phyloP scores from a whole-genome alignment of 2,329 filamentous ascomycete genomes.

The Aspergillus spinulosporus region DNA sequence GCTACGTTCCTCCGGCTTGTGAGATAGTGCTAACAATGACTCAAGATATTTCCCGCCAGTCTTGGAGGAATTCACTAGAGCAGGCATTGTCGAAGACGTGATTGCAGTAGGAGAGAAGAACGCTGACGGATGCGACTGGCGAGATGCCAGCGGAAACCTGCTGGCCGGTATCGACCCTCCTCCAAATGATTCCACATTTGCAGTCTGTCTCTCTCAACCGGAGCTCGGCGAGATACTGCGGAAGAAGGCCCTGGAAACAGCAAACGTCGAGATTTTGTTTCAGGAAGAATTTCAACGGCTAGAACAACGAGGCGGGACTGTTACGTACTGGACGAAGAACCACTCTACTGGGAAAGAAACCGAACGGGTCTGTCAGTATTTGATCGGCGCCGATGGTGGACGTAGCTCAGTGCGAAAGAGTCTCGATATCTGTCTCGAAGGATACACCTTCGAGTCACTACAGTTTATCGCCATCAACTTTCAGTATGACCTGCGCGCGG shows the following conservation, averaged over 20 bases:
- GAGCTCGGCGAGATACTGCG: neutral
- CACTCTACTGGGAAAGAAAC: neutral
- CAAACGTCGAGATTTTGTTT: neutral
- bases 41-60: constrained; percentile 5
- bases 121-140: constrained; percentile 4
- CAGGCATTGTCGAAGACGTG: constrained; percentile 1
- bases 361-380: neutral
- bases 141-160: neutral
- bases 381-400: neutral
- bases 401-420: neutral
- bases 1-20: neutral
- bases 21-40: neutral
- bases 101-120: constrained; percentile 6
- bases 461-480: constrained; percentile 5
- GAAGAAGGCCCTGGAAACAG: neutral
- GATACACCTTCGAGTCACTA: neutral
- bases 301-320: neutral
- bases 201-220: neutral
- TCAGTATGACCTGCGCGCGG: neutral
- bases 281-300: neutral
- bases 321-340: neutral
- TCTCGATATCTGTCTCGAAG: neutral
- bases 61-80: constrained; percentile 2
- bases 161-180: constrained; percentile 2
- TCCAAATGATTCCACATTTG: neutral